phyloP scores from a whole-genome alignment of 768 basidiomycete genomes.

The Boletus barrowsii region DNA sequence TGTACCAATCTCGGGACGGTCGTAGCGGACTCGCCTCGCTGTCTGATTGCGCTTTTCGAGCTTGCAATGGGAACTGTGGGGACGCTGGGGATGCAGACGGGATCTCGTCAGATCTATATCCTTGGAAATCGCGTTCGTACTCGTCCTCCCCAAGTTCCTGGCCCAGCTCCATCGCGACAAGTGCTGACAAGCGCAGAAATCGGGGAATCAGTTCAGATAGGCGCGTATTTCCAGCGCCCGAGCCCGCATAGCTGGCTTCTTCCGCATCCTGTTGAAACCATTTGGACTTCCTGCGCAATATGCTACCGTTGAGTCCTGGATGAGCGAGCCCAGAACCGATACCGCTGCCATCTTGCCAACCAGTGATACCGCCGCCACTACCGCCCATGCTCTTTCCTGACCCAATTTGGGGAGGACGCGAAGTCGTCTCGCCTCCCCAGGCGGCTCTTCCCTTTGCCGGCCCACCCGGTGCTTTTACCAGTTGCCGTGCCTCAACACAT shows the following conservation, averaged over 20 bases:
- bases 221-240: constrained; percentile 60
- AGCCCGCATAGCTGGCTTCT: constrained; percentile 20
- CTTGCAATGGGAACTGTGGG: constrained; percentile 8
- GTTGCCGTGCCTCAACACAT: constrained; percentile 61
- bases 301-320: constrained; percentile 54
- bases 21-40: constrained; percentile 51
- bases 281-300: constrained; percentile 48
- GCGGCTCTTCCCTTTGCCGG: constrained; percentile 21
- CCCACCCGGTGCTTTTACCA: constrained; percentile 25
- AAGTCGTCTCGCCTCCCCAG: constrained; percentile 27
- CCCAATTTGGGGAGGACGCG: constrained; percentile 20
- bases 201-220: constrained; percentile 63
- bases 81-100: constrained; percentile 9
- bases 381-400: constrained; percentile 27
- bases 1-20: constrained; percentile 80
- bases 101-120: constrained; percentile 21
- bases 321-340: constrained; percentile 67
- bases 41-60: constrained; percentile 30
- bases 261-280: constrained; percentile 25
- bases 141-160: constrained; percentile 61
- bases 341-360: constrained; percentile 74
- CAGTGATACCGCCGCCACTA: constrained; percentile 52
- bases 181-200: constrained; percentile 74
- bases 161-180: constrained; percentile 75
- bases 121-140: constrained; percentile 36